phyloP scores from a whole-genome alignment of 345 rosid genomes.

The Moricandia arvensis region DNA sequence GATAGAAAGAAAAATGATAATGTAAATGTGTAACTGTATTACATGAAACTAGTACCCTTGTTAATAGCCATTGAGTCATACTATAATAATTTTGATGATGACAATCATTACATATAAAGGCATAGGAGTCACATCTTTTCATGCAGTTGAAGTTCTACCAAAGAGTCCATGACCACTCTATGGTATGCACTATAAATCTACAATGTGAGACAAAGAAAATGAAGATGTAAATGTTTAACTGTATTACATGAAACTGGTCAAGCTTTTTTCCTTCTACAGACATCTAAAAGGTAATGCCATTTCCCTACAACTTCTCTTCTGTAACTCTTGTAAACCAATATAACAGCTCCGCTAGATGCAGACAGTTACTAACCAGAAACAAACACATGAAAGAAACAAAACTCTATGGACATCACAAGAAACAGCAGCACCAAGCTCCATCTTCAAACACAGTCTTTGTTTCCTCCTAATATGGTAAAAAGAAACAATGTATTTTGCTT shows the following conservation, averaged over 20 bases:
- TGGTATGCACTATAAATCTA: conserved; percentile 1
- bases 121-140: conserved; percentile 21
- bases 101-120: not conserved
- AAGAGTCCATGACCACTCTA: conserved; percentile 20
- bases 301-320: conserved; percentile 16
- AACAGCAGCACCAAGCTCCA: conserved; percentile 25
- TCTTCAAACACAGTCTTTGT: conserved; percentile 21
- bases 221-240: not conserved
- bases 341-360: conserved; percentile 8
- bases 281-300: conserved; percentile 25
- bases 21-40: not conserved
- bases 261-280: conserved; percentile 36
- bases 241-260: conserved; percentile 21
- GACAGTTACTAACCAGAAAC: conserved; percentile 14
- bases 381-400: conserved; percentile 9
- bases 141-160: conserved; percentile 28
- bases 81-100: no score
- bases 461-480: conserved; percentile 32
- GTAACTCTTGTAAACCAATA: not conserved
- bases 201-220: not conserved
- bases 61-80: no score
- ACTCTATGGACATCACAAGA: conserved; percentile 30
- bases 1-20: not conserved
- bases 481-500: not conserved
- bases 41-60: conserved; percentile 3